These are phyloP conservation scores for Bertia moriformis DNA, from an alignment of 2,329 filamentous ascomycete species.

Conservation along the genomic window DNA sequence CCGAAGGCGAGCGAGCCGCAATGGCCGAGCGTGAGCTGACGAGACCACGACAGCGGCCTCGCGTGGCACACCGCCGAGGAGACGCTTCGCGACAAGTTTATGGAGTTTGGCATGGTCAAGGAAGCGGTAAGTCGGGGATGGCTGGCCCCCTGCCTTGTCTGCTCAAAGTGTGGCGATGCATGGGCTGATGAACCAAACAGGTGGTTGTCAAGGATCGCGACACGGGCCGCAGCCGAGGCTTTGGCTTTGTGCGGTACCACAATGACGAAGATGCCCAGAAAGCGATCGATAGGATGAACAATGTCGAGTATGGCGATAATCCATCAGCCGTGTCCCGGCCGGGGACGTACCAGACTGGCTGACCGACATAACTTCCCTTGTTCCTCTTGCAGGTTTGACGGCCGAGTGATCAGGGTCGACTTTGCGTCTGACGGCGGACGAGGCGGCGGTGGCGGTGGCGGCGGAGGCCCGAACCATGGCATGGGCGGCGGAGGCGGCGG, in stretches of 20 bases:
- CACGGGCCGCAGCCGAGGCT: conserved; percentile 89
- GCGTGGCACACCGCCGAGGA: conserved; percentile 94
- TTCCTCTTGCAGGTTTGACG: conserved; percentile 68
- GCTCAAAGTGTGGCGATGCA: too few relatives aligned
- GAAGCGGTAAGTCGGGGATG: conserved; percentile 76
- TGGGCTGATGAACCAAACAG: conserved; percentile 35
- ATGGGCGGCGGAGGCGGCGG: conserved; percentile 38
- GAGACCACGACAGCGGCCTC: conserved; percentile 55
- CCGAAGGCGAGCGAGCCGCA: neutral
- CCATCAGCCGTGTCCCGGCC: neutral
- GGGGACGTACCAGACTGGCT: too few relatives aligned
- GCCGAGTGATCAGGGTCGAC: conserved; percentile 85
- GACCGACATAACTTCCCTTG: conserved; percentile 7
- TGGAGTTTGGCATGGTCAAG: conserved; percentile 78
- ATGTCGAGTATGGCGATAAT: conserved; percentile 58
- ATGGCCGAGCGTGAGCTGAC: conserved; percentile 1
- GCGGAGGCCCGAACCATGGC: conserved; percentile 31
- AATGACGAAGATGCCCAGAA: conserved; percentile 62
- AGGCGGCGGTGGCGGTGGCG: too few relatives aligned
- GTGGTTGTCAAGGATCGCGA: conserved; percentile 96
- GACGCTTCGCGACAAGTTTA: conserved; percentile 78
- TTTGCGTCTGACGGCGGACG: conserved; percentile 93
- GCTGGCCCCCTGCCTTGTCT: too few relatives aligned
- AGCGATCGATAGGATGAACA: conserved; percentile 71
- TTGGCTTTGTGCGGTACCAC: conserved; percentile 86